Evolutionary conservation across 1,284 basidiomycete genomes (phyloP).

Genomic region (Erythrobasidium hasegawianum): DNA sequence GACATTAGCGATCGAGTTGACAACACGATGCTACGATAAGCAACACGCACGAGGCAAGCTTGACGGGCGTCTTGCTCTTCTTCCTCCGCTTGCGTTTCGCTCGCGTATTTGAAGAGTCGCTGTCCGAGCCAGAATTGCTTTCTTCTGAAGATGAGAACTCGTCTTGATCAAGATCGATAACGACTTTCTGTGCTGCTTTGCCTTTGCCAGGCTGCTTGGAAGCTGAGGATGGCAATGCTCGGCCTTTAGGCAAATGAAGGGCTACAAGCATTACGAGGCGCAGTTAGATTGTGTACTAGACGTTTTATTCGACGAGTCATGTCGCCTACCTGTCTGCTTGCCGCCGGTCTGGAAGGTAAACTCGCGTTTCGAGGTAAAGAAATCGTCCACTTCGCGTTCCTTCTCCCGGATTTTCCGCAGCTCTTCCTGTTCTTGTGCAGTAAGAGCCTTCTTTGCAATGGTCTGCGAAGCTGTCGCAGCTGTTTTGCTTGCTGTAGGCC

Average conservation of each 20-base stretch:
- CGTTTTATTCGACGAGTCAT: too few relatives aligned
- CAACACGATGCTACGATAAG: too few relatives aligned
- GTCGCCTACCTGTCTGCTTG: not conserved
- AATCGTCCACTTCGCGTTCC: constrained; percentile 19
- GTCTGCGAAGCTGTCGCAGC: not conserved
- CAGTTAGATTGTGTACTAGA: too few relatives aligned
- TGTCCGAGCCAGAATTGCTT: not conserved
- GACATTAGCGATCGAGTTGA: too few relatives aligned
- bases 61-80: not conserved
- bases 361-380: constrained; percentile 21
- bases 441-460: not conserved
- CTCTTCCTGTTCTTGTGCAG: constrained; percentile 2
- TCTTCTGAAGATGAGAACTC: not conserved
- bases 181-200: constrained; percentile 1
- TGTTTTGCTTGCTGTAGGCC: not conserved
- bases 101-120: not conserved
- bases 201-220: constrained; percentile 6
- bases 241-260: not conserved
- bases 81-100: constrained; percentile 24
- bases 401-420: constrained; percentile 1
- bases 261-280: not conserved
- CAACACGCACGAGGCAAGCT: constrained; percentile 5
- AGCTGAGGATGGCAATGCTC: constrained; percentile 1
- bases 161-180: constrained; percentile 21
- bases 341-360: constrained; percentile 7